phyloP scores from a whole-genome alignment of 495 filamentous ascomycete species.

The Cercophora sp. region DNA sequence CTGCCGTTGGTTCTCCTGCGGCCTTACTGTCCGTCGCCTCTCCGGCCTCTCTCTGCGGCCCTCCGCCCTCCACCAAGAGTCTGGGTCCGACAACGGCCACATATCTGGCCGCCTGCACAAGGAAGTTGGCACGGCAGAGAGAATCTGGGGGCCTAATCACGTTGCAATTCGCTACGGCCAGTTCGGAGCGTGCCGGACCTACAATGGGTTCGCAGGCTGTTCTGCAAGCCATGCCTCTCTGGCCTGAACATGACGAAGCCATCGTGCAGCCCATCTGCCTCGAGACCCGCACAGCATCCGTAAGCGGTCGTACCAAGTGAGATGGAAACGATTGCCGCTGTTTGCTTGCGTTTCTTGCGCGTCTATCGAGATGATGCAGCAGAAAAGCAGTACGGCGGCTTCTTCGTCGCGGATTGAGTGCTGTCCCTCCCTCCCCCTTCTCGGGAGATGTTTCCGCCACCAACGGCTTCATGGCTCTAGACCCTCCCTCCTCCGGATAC shows the following conservation, averaged over 20 bases:
- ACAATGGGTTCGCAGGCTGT: neutral
- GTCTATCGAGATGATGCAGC: no score
- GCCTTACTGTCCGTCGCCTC: constrained; percentile 6
- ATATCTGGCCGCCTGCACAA: constrained; percentile 1
- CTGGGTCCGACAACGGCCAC: constrained; percentile 9
- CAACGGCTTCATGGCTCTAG: no score
- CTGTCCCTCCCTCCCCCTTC: no score
- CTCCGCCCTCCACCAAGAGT: constrained; percentile 3
- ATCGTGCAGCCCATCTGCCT: constrained; percentile 14
- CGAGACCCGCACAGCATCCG: no score
- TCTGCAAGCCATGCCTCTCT: constrained; percentile 4
- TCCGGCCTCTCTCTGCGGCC: constrained; percentile 6
- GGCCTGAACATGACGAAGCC: neutral
- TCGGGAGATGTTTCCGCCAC: no score
- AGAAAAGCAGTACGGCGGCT: no score
- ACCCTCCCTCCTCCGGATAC: no score
- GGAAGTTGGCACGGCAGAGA: constrained; percentile 2
- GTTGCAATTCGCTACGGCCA: neutral
- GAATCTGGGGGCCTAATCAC: no score
- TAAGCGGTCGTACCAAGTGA: no score
- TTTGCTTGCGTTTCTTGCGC: no score
- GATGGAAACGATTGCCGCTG: no score
- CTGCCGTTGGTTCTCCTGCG: neutral
- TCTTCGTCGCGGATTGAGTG: no score
- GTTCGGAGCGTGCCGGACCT: neutral